Evolutionary conservation across 768 basidiomycete genomes (phyloP).

Genomic region (Tulasnella sp.): DNA sequence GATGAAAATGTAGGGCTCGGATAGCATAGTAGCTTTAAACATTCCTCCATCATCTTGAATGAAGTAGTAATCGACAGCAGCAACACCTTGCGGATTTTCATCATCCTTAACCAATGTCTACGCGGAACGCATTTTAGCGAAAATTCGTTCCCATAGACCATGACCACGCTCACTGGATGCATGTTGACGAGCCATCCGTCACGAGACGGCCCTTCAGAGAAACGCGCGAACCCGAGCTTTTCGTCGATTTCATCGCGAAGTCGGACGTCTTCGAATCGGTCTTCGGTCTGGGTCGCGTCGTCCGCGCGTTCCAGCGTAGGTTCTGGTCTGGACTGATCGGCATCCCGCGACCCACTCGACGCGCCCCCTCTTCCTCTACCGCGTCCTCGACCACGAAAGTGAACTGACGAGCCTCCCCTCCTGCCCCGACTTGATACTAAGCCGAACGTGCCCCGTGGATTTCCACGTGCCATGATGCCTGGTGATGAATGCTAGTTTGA

Average conservation of each 20-base stretch:
- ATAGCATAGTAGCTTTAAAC: slow-evolving; percentile 92
- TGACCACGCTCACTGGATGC: slow-evolving; percentile 77
- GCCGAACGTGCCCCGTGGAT: slow-evolving; percentile 31
- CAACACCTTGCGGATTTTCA: slow-evolving; percentile 78
- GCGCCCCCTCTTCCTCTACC: slow-evolving; percentile 22
- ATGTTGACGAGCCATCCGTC: slow-evolving; percentile 98
- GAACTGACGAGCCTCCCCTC: slow-evolving; percentile 16
- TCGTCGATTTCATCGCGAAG: slow-evolving; percentile 88
- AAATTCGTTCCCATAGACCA: neutral
- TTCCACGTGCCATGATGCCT: slow-evolving; percentile 26
- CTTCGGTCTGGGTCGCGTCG: slow-evolving; percentile 84
- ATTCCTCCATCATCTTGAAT: slow-evolving; percentile 95
- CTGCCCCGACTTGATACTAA: slow-evolving; percentile 26
- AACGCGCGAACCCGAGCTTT: slow-evolving; percentile 82
- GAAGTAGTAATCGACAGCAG: slow-evolving; percentile 96
- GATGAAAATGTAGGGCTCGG: slow-evolving; percentile 94
- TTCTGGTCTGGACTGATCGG: slow-evolving; percentile 24
- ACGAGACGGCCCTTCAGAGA: slow-evolving; percentile 74
- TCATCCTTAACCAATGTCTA: slow-evolving; percentile 88
- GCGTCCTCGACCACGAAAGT: slow-evolving; percentile 28
- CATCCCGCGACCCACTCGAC: neutral
- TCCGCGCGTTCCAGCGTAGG: slow-evolving; percentile 47
- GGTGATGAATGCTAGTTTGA: neutral
- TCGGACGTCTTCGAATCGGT: slow-evolving; percentile 79
- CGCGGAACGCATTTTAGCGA: neutral